These are phyloP conservation scores for Limnanthes douglasii DNA, from an alignment of 345 rosid genomes.

Conservation along the genomic window DNA sequence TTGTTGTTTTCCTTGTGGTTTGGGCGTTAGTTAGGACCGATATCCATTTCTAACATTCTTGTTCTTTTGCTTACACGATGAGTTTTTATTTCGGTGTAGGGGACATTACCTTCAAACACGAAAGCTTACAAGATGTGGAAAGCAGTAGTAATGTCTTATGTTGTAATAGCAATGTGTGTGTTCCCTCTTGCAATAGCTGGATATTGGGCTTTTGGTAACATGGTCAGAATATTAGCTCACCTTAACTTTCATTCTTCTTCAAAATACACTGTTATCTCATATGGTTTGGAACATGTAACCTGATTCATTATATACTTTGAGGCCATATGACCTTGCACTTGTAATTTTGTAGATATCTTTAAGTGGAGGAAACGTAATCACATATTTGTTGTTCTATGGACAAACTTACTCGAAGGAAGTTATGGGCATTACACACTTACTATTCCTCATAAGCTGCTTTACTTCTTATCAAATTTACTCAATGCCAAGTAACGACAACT, in stretches of 20 bases:
- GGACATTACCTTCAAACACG: constrained; percentile 64
- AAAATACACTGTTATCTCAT: neutral
- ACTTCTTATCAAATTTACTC: constrained; percentile 54
- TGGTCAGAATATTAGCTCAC: constrained; percentile 8
- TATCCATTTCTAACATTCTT: too few relatives aligned
- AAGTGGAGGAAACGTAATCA: constrained; percentile 39
- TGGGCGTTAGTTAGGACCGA: too few relatives aligned
- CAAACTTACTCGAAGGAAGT: constrained; percentile 19
- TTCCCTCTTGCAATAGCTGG: constrained; percentile 46
- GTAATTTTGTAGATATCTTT: constrained; percentile 25
- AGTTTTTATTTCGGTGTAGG: too few relatives aligned
- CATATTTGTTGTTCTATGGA: constrained; percentile 20
- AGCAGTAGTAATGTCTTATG: constrained; percentile 41
- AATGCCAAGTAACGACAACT: constrained; percentile 47
- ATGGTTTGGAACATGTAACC: too few relatives aligned
- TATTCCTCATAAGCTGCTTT: constrained; percentile 32
- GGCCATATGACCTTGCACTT: neutral
- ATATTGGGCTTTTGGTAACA: constrained; percentile 61
- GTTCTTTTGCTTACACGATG: too few relatives aligned
- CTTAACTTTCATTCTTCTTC: neutral
- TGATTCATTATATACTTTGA: neutral
- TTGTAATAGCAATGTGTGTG: constrained; percentile 30
- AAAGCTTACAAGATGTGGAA: constrained; percentile 68
- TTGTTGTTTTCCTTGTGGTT: too few relatives aligned
- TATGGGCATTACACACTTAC: constrained; percentile 27